Evolutionary conservation across 257 asterid genomes (phyloP).

Genomic region (Primulina eburnea): DNA sequence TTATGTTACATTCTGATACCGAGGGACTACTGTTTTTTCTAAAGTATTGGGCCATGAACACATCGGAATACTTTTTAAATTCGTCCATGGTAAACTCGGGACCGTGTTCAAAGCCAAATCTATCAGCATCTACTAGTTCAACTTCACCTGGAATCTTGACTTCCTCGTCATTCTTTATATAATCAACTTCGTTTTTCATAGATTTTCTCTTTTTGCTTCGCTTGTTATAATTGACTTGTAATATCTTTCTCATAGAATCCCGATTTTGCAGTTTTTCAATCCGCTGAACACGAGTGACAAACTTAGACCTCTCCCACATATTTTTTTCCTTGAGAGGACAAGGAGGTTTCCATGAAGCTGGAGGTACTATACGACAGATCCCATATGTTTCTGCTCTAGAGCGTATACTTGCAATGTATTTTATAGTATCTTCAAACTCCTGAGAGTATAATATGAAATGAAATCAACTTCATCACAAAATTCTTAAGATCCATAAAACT

Average conservation of each 20-base stretch:
- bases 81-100: constrained; percentile 74
- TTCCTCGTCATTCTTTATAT: constrained; percentile 50
- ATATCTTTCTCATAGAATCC: constrained; percentile 54
- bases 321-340: constrained; percentile 69
- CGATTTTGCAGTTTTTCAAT: constrained; percentile 93
- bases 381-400: constrained; percentile 81
- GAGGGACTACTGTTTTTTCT: constrained; percentile 30
- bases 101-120: constrained; percentile 96
- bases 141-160: constrained; percentile 39
- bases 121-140: constrained; percentile 52
- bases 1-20: constrained; percentile 34
- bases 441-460: constrained; percentile 29
- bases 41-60: constrained; percentile 81
- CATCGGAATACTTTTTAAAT: constrained; percentile 80
- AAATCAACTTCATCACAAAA: constrained; percentile 22
- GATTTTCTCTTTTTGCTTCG: constrained; percentile 70
- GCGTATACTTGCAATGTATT: constrained; percentile 80
- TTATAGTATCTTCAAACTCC: constrained; percentile 89
- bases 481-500: constrained; percentile 3
- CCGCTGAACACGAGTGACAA: constrained; percentile 82
- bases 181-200: constrained; percentile 50
- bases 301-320: constrained; percentile 69
- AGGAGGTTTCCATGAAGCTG: constrained; percentile 94
- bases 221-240: constrained; percentile 57
- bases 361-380: constrained; percentile 96